Evolutionary conservation across 306 rosid genomes (phyloP).

Genomic region (Heteromeles arbutifolia): DNA sequence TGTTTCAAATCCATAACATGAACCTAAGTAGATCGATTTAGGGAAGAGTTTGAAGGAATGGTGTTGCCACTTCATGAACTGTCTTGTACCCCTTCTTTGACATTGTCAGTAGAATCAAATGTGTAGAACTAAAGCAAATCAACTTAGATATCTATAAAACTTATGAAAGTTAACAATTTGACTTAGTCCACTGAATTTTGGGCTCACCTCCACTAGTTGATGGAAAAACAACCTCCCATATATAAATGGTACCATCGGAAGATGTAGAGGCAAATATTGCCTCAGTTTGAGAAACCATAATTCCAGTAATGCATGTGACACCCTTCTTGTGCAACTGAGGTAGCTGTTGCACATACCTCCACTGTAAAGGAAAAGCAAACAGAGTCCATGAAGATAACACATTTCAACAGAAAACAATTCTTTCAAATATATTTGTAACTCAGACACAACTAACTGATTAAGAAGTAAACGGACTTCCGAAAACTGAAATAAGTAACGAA

Average conservation of each 20-base stretch:
- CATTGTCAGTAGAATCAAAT: not conserved
- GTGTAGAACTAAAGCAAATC: not conserved
- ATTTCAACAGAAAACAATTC: slow-evolving; percentile 9
- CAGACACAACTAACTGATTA: not conserved
- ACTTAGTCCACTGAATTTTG: not conserved
- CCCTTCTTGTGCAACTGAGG: slow-evolving; percentile 86
- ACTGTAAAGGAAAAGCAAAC: slow-evolving; percentile 30
- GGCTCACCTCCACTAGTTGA: slow-evolving; percentile 44
- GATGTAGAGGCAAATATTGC: slow-evolving; percentile 80
- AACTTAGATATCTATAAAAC: not conserved
- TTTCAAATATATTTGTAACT: not conserved
- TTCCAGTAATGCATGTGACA: slow-evolving; percentile 84
- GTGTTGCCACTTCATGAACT: not conserved
- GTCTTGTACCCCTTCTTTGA: not conserved
- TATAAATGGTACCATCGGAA: slow-evolving; percentile 58
- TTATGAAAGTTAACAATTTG: not conserved
- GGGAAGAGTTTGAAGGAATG: not conserved
- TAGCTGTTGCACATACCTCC: slow-evolving; percentile 67
- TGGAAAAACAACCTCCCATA: slow-evolving; percentile 73
- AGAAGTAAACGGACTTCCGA: not conserved
- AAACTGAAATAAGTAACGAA: not conserved
- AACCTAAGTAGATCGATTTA: not conserved
- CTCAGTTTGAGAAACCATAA: slow-evolving; percentile 64
- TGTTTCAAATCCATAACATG: not conserved
- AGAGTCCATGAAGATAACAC: not conserved